phyloP scores from a whole-genome alignment of 495 filamentous ascomycete species.

The Penicillium maclennaniae region DNA sequence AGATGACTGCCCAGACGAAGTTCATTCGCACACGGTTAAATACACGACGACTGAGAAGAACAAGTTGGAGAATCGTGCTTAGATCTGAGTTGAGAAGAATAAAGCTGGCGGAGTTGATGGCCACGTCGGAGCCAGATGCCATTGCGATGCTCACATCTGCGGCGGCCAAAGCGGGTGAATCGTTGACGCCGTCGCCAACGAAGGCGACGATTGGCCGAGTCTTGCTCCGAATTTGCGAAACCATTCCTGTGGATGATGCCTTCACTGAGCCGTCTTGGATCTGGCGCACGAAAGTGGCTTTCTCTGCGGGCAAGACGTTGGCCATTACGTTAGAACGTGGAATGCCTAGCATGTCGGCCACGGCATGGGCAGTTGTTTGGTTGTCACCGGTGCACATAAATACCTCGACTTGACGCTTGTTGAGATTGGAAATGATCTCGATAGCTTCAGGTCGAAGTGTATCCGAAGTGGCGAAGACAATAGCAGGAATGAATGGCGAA shows the following conservation, averaged over 20 bases:
- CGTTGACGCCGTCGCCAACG: slow-evolving; percentile 87
- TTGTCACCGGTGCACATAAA: slow-evolving; percentile 93
- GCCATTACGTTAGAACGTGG: slow-evolving; percentile 73
- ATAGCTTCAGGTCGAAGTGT: slow-evolving; percentile 74
- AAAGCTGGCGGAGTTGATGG: slow-evolving; percentile 76
- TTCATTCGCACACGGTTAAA: slow-evolving; percentile 81
- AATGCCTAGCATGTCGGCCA: slow-evolving; percentile 77
- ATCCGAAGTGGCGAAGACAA: slow-evolving; percentile 68
- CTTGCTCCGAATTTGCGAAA: slow-evolving; percentile 5
- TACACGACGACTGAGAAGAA: slow-evolving; percentile 65
- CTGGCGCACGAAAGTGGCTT: slow-evolving; percentile 77
- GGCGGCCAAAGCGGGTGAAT: slow-evolving; percentile 73
- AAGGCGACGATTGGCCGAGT: slow-evolving; percentile 50
- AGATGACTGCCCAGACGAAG: slow-evolving; percentile 85
- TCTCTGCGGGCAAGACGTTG: slow-evolving; percentile 79
- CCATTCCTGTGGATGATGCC: not conserved
- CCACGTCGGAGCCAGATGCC: slow-evolving; percentile 79
- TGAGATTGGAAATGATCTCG: slow-evolving; percentile 62
- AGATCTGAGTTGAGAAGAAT: slow-evolving; percentile 77
- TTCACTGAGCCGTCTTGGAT: slow-evolving; percentile 53
- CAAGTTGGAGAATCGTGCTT: slow-evolving; percentile 63
- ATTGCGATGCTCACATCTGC: slow-evolving; percentile 84
- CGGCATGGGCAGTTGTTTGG: slow-evolving; percentile 49
- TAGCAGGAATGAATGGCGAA: slow-evolving; percentile 51
- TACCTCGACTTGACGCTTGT: slow-evolving; percentile 59